These are phyloP conservation scores for Euryodendron excelsum DNA, from an alignment of 148 eudicot genomes.

Conservation along the genomic window DNA sequence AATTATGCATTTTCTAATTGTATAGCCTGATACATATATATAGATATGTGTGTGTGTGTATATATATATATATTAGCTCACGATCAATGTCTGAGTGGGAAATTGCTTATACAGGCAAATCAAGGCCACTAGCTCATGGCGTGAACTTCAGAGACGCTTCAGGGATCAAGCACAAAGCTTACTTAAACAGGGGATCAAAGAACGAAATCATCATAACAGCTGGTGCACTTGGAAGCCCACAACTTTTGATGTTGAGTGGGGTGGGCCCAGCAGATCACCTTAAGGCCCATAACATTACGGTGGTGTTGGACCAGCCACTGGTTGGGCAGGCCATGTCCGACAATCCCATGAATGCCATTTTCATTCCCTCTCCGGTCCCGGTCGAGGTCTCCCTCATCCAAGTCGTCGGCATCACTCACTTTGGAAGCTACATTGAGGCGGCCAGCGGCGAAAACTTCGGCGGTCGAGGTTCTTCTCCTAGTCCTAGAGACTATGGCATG, in stretches of 20 bases:
- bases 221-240: slow-evolving; percentile 95
- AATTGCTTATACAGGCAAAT: slow-evolving; percentile 31
- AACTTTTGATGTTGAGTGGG: slow-evolving; percentile 82
- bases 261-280: slow-evolving; percentile 68
- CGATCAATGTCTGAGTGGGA: too few species aligned
- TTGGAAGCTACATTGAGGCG: slow-evolving; percentile 85
- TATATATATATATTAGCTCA: too few species aligned
- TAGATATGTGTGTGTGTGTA: too few species aligned
- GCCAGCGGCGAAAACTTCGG: slow-evolving; percentile 72
- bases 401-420: slow-evolving; percentile 75
- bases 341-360: slow-evolving; percentile 87
- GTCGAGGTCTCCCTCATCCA: slow-evolving; percentile 81
- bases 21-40: too few species aligned
- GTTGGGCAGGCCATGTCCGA: slow-evolving; percentile 88
- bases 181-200: slow-evolving; percentile 42
- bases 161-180: slow-evolving; percentile 59
- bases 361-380: slow-evolving; percentile 72
- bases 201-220: slow-evolving; percentile 73
- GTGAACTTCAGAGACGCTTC: slow-evolving; percentile 58
- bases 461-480: slow-evolving; percentile 12
- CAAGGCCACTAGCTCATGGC: slow-evolving; percentile 63
- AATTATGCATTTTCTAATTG: too few species aligned
- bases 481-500: slow-evolving; percentile 60
- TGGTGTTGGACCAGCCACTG: slow-evolving; percentile 57
- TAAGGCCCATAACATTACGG: slow-evolving; percentile 57